Conservation (phyloP, 2,329 filamentous ascomycete species). For the Ciborinia camelliae region DNA sequence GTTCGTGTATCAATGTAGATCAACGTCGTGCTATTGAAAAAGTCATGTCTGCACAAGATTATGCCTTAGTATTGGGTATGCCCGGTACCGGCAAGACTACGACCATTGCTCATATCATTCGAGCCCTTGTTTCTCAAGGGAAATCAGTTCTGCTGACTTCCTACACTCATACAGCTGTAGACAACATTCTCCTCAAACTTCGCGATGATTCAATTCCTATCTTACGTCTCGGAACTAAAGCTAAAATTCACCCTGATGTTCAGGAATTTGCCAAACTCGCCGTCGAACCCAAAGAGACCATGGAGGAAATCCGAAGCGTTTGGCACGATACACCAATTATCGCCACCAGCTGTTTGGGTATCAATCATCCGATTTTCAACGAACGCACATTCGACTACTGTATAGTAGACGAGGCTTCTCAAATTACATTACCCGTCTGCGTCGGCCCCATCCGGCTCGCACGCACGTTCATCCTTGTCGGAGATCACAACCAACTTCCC, state of each 20-base stretch:
- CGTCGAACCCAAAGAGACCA: slow-evolving; percentile 66
- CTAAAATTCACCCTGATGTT: slow-evolving; percentile 86
- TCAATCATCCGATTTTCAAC: slow-evolving; percentile 84
- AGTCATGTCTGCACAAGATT: slow-evolving; percentile 93
- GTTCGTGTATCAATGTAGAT: slow-evolving; percentile 75
- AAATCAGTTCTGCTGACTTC: slow-evolving; percentile 93
- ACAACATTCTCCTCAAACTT: slow-evolving; percentile 95
- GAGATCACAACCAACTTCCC: slow-evolving; percentile 93
- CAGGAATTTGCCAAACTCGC: slow-evolving; percentile 80
- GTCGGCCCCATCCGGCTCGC: slow-evolving; percentile 92
- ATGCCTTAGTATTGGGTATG: slow-evolving; percentile 97
- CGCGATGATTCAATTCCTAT: slow-evolving; percentile 73
- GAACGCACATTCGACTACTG: slow-evolving; percentile 95
- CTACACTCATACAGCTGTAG: slow-evolving; percentile 95
- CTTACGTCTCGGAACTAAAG: slow-evolving; percentile 77
- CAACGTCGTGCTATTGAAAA: slow-evolving; percentile 85
- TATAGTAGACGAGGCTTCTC: slow-evolving; percentile 96
- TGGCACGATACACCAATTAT: slow-evolving; percentile 88
- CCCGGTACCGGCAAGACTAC: slow-evolving; percentile 98
- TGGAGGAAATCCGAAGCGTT: slow-evolving; percentile 77
- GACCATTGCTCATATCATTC: slow-evolving; percentile 95
- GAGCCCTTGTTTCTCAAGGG: slow-evolving; percentile 78
- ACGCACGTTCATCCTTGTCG: slow-evolving; percentile 87
- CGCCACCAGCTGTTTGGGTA: slow-evolving; percentile 89
- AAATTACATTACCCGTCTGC: slow-evolving; percentile 94